Base-by-base conservation (phyloP, 2,329 filamentous ascomycete species). In the Cercospora sojina region DNA sequence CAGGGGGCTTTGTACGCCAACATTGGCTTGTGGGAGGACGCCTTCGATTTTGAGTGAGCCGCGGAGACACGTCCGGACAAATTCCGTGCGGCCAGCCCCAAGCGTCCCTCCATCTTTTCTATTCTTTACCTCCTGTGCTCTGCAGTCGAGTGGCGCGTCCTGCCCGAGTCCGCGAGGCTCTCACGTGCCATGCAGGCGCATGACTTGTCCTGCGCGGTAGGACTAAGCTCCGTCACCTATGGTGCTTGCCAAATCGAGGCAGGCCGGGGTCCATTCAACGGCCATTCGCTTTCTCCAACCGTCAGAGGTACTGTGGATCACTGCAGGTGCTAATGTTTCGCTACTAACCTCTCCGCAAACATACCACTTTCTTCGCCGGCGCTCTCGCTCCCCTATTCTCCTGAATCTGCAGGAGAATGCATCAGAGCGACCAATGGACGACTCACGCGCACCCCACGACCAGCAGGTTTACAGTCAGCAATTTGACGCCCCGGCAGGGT, bases 301-400 rank as follows among this genome's bases (percentile, higher is more conserved):
- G 62, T 58, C 62, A 53, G 62, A 27, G 32, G 31, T 57, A 32
- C 62, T 64, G 35, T 64, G 53, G 62, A 58, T 41, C 35, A 25
- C 20, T 57, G 38, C 49, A 25, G 20, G 43, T 27, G 35, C 61
- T 29, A 56, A n/a, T 55, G 47, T 55, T 32, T 27, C 29, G 47
- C 47, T 27, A 25, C 47, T 53, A 6, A 16, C 16, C 20, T 53
- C 47, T 53, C 16, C 47, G 23, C 47, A 27, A 25, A 27, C n/a
- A 53, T 27, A 53, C 7, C 20, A 53, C 47, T 16, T 53, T 53
- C 47, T 53, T 25, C 47, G 6, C 12, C 25, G 3, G 23, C 16
- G 12, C 18, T 9, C 43, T 53, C 59, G 20, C 27, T 35, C 6
- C 31, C 59, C 10, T 43, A 7, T 32, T 29, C 18, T 23, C 27